phyloP scores from a whole-genome alignment of 495 filamentous ascomycete species.

The Podospora pseudoanserina region DNA sequence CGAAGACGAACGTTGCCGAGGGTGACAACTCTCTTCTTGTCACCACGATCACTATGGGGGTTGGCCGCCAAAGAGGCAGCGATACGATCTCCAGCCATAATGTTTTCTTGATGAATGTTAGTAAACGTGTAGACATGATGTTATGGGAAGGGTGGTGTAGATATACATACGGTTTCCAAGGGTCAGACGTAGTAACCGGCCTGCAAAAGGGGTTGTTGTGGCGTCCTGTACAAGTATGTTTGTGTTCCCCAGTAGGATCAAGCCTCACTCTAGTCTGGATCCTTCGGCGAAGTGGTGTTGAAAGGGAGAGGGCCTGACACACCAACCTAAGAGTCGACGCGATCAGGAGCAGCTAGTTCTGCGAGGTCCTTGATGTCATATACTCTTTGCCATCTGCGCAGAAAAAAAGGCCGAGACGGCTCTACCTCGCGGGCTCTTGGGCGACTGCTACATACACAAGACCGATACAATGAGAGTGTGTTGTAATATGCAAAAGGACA shows the following conservation, averaged over 20 bases:
- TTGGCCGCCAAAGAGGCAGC: conserved; percentile 22
- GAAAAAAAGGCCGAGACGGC: conserved; percentile 5
- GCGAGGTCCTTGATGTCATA: background rate
- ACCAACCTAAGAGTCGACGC: background rate
- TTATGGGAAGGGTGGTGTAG: background rate
- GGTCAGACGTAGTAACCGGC: background rate
- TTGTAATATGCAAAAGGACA: background rate
- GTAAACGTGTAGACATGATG: background rate
- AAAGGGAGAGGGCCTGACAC: background rate
- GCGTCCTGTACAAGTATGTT: background rate
- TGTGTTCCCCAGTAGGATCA: background rate
- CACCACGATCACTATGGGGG: conserved; percentile 16
- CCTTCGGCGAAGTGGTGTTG: background rate
- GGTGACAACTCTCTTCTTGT: conserved; percentile 26
- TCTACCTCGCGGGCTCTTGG: conserved; percentile 1
- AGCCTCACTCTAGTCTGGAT: background rate
- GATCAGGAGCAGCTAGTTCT: background rate
- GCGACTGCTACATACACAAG: conserved; percentile 4
- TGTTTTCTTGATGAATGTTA: background rate
- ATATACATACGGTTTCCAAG: background rate
- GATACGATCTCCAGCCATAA: conserved; percentile 18
- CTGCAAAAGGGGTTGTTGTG: background rate
- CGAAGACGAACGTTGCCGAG: conserved; percentile 49
- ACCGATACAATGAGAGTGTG: background rate
- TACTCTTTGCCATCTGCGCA: background rate